phyloP scores from a whole-genome alignment of 441 rosid genomes.

The Corymbia calophylla region DNA sequence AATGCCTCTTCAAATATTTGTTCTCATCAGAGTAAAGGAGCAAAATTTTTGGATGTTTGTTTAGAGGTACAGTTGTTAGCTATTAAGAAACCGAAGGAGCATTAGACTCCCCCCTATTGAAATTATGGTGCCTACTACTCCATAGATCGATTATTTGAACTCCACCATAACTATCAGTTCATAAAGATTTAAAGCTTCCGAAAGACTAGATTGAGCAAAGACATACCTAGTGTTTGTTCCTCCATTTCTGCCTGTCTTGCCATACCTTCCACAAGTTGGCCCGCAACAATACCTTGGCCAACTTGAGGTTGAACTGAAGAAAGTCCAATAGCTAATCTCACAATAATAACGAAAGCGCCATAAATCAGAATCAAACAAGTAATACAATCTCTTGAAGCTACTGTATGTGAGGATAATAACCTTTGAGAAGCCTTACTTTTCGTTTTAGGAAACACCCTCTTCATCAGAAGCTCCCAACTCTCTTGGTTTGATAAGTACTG shows the following conservation, averaged over 20 bases:
- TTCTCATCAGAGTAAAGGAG: background rate
- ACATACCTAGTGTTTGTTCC: fast-evolving
- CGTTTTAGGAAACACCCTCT: fast-evolving
- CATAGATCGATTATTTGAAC: fast-evolving
- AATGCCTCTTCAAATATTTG: fast-evolving
- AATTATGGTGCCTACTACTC: fast-evolving
- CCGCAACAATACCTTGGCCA: fast-evolving
- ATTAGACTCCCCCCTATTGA: background rate
- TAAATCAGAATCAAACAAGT: background rate
- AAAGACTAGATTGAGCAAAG: fast-evolving
- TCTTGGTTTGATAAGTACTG: fast-evolving
- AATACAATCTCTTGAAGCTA: background rate
- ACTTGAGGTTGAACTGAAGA: fast-evolving
- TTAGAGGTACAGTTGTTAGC: fast-evolving
- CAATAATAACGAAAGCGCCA: fast-evolving
- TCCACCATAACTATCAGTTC: fast-evolving
- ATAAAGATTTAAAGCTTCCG: fast-evolving
- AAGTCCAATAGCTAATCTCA: fast-evolving
- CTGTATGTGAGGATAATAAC: fast-evolving
- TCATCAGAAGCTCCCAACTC: fast-evolving
- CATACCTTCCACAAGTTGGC: background rate
- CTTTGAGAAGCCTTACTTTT: fast-evolving
- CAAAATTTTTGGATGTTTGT: background rate
- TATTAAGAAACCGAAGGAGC: background rate
- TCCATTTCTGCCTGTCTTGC: fast-evolving